Conservation (phyloP, 208 protist species). For the Acanthamoeba divionensis region DNA sequence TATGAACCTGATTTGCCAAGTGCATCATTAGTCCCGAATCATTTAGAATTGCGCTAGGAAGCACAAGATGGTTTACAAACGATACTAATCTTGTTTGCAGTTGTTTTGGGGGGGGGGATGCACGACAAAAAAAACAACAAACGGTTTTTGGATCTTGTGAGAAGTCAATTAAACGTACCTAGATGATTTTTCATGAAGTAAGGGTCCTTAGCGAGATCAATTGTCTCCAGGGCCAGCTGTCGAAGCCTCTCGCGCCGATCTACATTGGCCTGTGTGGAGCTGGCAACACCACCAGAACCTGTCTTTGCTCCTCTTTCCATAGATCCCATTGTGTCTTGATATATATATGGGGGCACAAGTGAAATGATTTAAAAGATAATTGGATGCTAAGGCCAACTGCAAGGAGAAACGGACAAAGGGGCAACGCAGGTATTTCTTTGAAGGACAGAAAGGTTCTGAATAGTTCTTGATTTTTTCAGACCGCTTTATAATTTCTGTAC, state of each 20-base stretch:
- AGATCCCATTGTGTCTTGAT: slow-evolving; percentile 40
- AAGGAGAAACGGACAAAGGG: too few species aligned
- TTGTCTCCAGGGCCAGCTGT: slow-evolving; percentile 82
- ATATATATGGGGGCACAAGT: too few species aligned
- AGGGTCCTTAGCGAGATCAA: slow-evolving; percentile 81
- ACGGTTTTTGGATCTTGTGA: not conserved
- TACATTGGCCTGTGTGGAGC: slow-evolving; percentile 69
- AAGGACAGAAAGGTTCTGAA: too few species aligned
- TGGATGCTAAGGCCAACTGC: too few species aligned
- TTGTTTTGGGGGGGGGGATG: too few species aligned
- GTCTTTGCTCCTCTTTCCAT: slow-evolving; percentile 55
- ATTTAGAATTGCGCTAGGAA: too few species aligned
- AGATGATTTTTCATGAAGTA: slow-evolving; percentile 80
- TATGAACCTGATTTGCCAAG: slow-evolving; percentile 81
- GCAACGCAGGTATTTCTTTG: too few species aligned
- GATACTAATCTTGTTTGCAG: too few species aligned
- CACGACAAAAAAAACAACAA: not conserved
- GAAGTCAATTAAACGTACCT: slow-evolving; percentile 12
- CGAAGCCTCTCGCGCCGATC: slow-evolving; percentile 81
- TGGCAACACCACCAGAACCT: slow-evolving; percentile 67
- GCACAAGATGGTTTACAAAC: too few species aligned
- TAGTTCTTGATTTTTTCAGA: too few species aligned
- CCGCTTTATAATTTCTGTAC: too few species aligned
- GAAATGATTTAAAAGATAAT: too few species aligned
- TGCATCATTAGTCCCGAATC: slow-evolving; percentile 79